Evolutionary conservation across 164 flowering plant species (phyloP), one percentile per base, ranked within the genome.

Genomic region (Chloranthus sessilifolius): DNA sequence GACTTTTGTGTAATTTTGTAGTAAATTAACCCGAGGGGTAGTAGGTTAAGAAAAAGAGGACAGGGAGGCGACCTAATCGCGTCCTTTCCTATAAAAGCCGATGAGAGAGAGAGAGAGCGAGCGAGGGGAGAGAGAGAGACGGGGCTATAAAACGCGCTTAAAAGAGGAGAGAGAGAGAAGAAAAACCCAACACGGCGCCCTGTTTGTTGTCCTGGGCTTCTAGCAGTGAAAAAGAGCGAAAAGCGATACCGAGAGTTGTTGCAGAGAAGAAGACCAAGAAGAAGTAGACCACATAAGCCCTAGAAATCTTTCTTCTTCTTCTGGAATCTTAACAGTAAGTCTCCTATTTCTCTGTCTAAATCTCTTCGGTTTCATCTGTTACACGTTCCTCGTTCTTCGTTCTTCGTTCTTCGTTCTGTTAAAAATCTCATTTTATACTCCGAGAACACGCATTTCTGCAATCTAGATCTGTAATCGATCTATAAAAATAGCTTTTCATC

Each of bases 151-250:
- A 34, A 6, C 6, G 8, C 15, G 33, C 24, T 14, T 7, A 14
- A 2, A 2, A 7, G 14, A 8, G 23, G 17, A 10, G 19, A 25
- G 30, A 25, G 53, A 35, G 27, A 24, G 47, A 3, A 44, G 48
- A 43, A 26, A 26, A 51, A 26, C 43, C 43, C 43, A 51, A 38
- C 33, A 33, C 31, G 43, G 55, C 55, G 55, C 43, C 43, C 40
- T 34, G 35, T 24, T n/a, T 36, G 55, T 37, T 37, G 56, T 26
- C 19, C 38, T 19, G 36, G 20, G 5, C n/a, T n/a, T n/a, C n/a
- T n/a, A n/a, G n/a, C 15, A 22, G 21, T 29, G 22, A 17, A 10
- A 17, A 37, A 39, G 31, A 38, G 20, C 12, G 16, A 19, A 39
- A 21, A 41, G 37, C 48, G 16, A 44, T 24, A 43, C 28, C 14